Evolutionary conservation across 306 rosid genomes (phyloP).

Genomic region (Fragaria ananassa): DNA sequence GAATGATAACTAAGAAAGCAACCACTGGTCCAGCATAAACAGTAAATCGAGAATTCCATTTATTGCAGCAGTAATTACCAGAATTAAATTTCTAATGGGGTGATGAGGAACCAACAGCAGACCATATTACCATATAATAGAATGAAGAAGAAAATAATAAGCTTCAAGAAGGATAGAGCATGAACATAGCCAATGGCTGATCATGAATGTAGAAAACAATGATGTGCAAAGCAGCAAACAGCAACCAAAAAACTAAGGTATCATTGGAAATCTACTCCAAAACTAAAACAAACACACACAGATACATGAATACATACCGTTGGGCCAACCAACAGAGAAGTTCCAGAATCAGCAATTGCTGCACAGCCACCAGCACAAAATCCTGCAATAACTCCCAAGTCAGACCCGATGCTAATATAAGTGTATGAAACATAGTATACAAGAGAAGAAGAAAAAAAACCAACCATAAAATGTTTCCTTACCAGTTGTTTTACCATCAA

Average conservation of each 20-base stretch:
- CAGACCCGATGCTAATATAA: neutral
- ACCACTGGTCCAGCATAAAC: neutral
- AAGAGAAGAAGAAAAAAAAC: neutral
- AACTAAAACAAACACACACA: neutral
- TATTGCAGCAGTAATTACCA: neutral
- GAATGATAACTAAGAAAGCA: neutral
- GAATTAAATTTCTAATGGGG: neutral
- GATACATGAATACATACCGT: slow-evolving; percentile 30
- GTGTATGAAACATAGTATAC: neutral
- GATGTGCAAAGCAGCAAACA: neutral
- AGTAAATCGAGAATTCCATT: neutral
- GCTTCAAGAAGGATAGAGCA: neutral
- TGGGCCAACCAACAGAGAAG: slow-evolving; percentile 80
- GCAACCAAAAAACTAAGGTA: neutral
- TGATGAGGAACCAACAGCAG: neutral
- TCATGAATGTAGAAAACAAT: neutral
- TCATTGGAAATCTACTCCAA: neutral
- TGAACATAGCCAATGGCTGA: neutral
- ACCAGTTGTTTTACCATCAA: slow-evolving; percentile 58
- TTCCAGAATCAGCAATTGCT: slow-evolving; percentile 85
- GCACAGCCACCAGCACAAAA: slow-evolving; percentile 71
- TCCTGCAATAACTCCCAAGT: slow-evolving; percentile 37
- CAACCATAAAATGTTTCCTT: slow-evolving; percentile 12
- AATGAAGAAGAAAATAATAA: neutral
- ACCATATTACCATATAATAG: no score